Evolutionary conservation across 2,329 filamentous ascomycete genomes (phyloP).

Genomic region (Fusarium cicatricum): DNA sequence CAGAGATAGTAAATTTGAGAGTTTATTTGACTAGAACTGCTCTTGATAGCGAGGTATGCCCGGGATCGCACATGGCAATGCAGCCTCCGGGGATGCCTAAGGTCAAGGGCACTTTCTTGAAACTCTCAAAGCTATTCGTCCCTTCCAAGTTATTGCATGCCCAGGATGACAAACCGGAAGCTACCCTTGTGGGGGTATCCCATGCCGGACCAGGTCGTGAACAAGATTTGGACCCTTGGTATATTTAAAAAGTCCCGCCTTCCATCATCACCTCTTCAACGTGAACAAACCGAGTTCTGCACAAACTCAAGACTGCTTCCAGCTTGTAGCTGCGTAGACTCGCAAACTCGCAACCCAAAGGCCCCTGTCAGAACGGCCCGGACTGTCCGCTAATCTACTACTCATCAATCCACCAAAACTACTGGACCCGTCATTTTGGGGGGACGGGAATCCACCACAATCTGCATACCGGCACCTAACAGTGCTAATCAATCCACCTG

Average conservation of each 20-base stretch:
- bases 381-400: not conserved
- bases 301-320: no score
- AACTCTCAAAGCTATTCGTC: not conserved
- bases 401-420: not conserved
- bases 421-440: slow-evolving; percentile 7
- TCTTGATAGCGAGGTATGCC: no score
- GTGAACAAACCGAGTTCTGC: slow-evolving; percentile 5
- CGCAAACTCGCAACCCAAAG: not conserved
- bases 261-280: slow-evolving; percentile 7
- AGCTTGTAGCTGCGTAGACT: no score
- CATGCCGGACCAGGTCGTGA: slow-evolving; percentile 26
- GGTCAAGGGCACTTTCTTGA: no score
- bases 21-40: no score
- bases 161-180: slow-evolving; percentile 26
- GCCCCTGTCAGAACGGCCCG: not conserved
- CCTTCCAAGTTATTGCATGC: not conserved
- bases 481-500: slow-evolving; percentile 21
- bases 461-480: slow-evolving; percentile 10
- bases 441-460: slow-evolving; percentile 26
- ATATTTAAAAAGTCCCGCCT: no score
- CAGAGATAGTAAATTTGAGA: no score
- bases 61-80: no score
- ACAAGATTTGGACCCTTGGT: slow-evolving; percentile 33
- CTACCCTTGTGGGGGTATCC: slow-evolving; percentile 23
- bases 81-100: no score